A percentile compares a stretch with the other conserved stretches of the same genome.
Evolutionary conservation across 352 stramenopile species (phyloP).

Genomic region (Pythium grandisporangium): DNA sequence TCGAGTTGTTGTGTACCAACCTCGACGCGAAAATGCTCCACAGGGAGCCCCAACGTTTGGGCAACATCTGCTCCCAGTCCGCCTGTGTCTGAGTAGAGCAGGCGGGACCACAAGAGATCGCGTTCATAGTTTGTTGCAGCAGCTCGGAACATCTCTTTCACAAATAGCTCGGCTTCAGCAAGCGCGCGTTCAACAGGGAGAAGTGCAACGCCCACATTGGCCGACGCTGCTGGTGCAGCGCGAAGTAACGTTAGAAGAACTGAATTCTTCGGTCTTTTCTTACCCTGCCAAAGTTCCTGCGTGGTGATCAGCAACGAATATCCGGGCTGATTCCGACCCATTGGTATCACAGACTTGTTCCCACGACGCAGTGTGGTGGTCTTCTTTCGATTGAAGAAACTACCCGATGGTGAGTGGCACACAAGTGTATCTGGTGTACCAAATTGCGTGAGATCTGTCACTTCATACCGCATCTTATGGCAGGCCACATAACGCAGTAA

Average conservation of each 20-base stretch:
- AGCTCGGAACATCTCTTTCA: constrained; percentile 69
- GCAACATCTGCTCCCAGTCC: constrained; percentile 43
- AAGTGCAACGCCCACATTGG: constrained; percentile 25
- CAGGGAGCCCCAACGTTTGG: constrained; percentile 32
- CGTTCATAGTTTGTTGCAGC: constrained; percentile 77
- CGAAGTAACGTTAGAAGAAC: constrained; percentile 67
- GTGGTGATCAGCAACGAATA: constrained; percentile 79
- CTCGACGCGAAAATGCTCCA: constrained; percentile 57
- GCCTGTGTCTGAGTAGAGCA: constrained; percentile 61
- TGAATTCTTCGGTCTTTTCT: constrained; percentile 48
- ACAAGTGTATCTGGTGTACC: constrained; percentile 77
- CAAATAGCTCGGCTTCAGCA: constrained; percentile 69
- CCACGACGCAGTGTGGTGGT: not conserved
- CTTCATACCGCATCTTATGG: constrained; percentile 69
- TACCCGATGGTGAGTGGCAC: constrained; percentile 62
- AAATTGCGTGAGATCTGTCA: constrained; percentile 78
- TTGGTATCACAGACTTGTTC: not conserved
- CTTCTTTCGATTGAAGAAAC: constrained; percentile 63
- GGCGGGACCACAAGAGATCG: constrained; percentile 76
- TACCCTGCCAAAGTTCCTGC: constrained; percentile 33
- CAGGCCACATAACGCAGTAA: constrained; percentile 82
- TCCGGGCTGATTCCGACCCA: constrained; percentile 11
- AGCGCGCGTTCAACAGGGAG: constrained; percentile 54
- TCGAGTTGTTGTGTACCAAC: constrained; percentile 78
- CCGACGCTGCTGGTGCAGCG: constrained; percentile 17